Percentiles rank a stretch among this genome's conserved stretches.
phyloP scores from a whole-genome alignment of 441 rosid species.

The Populus tomentosa region DNA sequence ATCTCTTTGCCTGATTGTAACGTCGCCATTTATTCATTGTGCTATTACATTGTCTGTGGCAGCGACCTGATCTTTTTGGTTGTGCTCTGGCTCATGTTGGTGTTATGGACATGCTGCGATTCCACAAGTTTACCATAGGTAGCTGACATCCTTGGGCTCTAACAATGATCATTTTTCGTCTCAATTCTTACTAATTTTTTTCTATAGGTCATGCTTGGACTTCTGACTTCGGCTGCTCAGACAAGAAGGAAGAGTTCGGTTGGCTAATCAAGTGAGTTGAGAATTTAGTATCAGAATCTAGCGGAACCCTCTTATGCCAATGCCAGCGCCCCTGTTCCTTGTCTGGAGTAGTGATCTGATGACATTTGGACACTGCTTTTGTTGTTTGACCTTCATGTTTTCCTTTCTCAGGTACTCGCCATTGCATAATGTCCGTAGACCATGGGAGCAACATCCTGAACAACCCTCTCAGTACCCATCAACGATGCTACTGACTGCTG shows the following conservation, averaged over 20 bases:
- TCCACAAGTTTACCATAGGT: too few species aligned
- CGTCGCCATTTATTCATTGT: background rate
- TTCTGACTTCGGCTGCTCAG: background rate
- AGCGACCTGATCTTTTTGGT: slow-evolving; percentile 59
- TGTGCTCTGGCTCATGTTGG: too few species aligned
- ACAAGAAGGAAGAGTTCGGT: slow-evolving; percentile 11
- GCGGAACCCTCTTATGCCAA: background rate
- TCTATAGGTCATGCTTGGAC: background rate
- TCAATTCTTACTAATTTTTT: background rate
- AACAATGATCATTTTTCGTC: background rate
- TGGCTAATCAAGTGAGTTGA: slow-evolving; percentile 67
- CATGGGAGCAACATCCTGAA: slow-evolving; percentile 63
- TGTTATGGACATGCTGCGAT: too few species aligned
- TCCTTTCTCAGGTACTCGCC: slow-evolving; percentile 72
- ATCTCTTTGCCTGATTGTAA: slow-evolving; percentile 2
- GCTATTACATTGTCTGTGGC: slow-evolving; percentile 7
- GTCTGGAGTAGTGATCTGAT: background rate
- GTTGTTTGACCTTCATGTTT: background rate
- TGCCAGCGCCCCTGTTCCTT: background rate
- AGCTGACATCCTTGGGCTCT: too few species aligned
- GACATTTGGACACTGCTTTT: too few species aligned
- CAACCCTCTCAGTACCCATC: slow-evolving; percentile 64
- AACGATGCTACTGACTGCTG: slow-evolving; percentile 95
- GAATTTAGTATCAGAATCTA: background rate
- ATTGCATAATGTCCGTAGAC: slow-evolving; percentile 82